These are phyloP conservation scores for Phytophthora podocarpi DNA, from an alignment of 352 stramenopile species.

Conservation along the genomic window DNA sequence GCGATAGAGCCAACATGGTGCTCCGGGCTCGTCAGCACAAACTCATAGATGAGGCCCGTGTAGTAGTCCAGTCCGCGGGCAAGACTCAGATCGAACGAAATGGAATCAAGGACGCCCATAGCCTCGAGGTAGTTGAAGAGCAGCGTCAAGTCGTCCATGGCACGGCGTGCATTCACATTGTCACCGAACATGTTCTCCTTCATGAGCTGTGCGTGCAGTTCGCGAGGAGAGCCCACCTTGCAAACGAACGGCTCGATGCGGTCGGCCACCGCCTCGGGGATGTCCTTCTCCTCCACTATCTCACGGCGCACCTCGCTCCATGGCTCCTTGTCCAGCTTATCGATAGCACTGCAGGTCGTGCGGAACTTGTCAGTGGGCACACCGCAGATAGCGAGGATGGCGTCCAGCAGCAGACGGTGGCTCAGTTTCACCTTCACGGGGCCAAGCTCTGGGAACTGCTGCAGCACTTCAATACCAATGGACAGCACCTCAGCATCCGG, in stretches of 20 bases:
- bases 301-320: conserved; percentile 92
- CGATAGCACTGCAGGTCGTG: conserved; percentile 97
- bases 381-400: conserved; percentile 97
- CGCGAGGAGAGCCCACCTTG: conserved; percentile 86
- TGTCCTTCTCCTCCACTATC: conserved; percentile 98
- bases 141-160: conserved; percentile 93
- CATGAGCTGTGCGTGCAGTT: conserved; percentile 79
- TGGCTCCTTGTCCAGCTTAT: conserved; percentile 99
- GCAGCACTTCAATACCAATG: conserved; percentile 93
- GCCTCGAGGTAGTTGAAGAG: conserved; percentile 98
- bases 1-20: conserved; percentile 97
- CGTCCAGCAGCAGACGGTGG: conserved; percentile 96
- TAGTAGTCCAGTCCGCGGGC: conserved; percentile 99
- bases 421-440: conserved; percentile 98
- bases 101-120: conserved; percentile 94
- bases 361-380: conserved; percentile 97
- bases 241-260: conserved; percentile 95
- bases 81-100: conserved; percentile 97
- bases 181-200: conserved; percentile 90
- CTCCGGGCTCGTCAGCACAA: conserved; percentile 90
- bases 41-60: conserved; percentile 99
- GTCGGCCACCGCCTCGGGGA: conserved; percentile 92
- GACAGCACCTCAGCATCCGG: conserved; percentile 97
- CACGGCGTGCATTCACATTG: conserved; percentile 83
- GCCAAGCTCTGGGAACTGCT: conserved; percentile 86